phyloP scores from a whole-genome alignment of 768 basidiomycete genomes.

The Trametes villosa region DNA sequence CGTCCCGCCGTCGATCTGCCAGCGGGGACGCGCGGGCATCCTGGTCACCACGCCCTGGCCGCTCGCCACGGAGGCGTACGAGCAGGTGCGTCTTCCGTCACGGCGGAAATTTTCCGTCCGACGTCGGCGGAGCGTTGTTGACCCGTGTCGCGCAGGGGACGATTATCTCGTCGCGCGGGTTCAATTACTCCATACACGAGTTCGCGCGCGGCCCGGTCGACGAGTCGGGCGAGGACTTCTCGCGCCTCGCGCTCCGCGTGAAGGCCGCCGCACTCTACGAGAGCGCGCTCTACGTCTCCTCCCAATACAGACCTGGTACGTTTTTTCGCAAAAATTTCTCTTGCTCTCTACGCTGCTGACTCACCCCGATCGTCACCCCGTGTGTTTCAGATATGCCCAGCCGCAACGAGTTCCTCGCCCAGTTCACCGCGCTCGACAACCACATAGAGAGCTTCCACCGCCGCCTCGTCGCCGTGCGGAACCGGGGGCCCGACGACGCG shows the following conservation, averaged over 20 bases:
- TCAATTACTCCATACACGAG: slow-evolving; percentile 11
- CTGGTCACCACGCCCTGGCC: slow-evolving; percentile 35
- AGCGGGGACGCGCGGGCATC: slow-evolving; percentile 11
- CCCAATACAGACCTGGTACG: slow-evolving; percentile 26
- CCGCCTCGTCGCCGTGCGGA: slow-evolving; percentile 9
- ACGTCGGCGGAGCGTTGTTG: neutral
- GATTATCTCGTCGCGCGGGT: neutral
- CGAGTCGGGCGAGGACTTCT: slow-evolving; percentile 20
- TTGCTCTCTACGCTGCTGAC: neutral
- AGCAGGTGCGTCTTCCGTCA: slow-evolving; percentile 17
- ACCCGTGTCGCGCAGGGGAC: slow-evolving; percentile 6
- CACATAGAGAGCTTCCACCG: slow-evolving; percentile 24
- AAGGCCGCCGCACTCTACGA: slow-evolving; percentile 29
- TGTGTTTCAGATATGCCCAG: slow-evolving; percentile 12
- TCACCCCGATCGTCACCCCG: neutral
- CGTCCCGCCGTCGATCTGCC: slow-evolving; percentile 22
- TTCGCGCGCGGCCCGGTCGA: slow-evolving; percentile 17
- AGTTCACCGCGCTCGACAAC: slow-evolving; percentile 26
- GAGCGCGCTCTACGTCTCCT: slow-evolving; percentile 23
- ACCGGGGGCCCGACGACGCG: slow-evolving; percentile 17
- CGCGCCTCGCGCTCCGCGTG: slow-evolving; percentile 27
- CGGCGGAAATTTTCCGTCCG: no score
- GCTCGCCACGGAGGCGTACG: slow-evolving; percentile 26
- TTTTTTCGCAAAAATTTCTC: neutral
- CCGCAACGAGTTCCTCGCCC: slow-evolving; percentile 16